Percentiles rank a stretch among this genome's conserved stretches.
Evolutionary conservation across 2,329 filamentous ascomycete species (phyloP).

Genomic region (Talaromyces sp.): DNA sequence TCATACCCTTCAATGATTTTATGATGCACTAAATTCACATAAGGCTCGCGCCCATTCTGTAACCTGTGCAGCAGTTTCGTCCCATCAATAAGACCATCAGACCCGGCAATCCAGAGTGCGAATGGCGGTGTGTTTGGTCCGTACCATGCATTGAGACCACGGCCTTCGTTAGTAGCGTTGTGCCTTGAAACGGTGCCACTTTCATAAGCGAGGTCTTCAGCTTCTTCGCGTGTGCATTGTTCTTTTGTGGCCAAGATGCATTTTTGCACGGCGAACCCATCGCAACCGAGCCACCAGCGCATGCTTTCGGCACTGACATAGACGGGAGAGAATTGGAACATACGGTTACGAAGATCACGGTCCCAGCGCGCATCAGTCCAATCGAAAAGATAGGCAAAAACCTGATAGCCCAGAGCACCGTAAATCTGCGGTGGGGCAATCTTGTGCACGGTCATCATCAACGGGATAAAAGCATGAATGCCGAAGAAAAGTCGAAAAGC

Average conservation of each 20-base stretch:
- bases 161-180: background rate
- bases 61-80: slow-evolving; percentile 67
- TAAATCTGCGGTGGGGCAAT: slow-evolving; percentile 64
- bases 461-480: slow-evolving; percentile 85
- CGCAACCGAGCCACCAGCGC: slow-evolving; percentile 89
- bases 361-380: slow-evolving; percentile 89
- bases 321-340: slow-evolving; percentile 90
- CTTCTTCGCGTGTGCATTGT: slow-evolving; percentile 58
- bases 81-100: slow-evolving; percentile 81
- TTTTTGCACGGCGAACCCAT: slow-evolving; percentile 78
- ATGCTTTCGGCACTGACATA: slow-evolving; percentile 87
- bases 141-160: slow-evolving; percentile 66
- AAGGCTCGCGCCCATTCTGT: slow-evolving; percentile 70
- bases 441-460: slow-evolving; percentile 82
- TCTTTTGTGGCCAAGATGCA: slow-evolving; percentile 80
- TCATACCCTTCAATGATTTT: slow-evolving; percentile 85
- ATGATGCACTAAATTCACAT: slow-evolving; percentile 72
- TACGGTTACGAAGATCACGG: slow-evolving; percentile 65
- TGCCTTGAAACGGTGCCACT: slow-evolving; percentile 11
- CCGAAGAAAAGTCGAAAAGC: slow-evolving; percentile 81
- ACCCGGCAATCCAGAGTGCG: slow-evolving; percentile 81
- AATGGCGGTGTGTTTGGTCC: slow-evolving; percentile 72
- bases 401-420: slow-evolving; percentile 76
- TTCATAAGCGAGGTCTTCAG: slow-evolving; percentile 28
- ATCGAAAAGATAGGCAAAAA: slow-evolving; percentile 84